Percentiles rank a stretch among this genome's conserved stretches.
Evolutionary conservation across 1,284 basidiomycete species (phyloP).

Genomic region (Cryptococcus hybrid): DNA sequence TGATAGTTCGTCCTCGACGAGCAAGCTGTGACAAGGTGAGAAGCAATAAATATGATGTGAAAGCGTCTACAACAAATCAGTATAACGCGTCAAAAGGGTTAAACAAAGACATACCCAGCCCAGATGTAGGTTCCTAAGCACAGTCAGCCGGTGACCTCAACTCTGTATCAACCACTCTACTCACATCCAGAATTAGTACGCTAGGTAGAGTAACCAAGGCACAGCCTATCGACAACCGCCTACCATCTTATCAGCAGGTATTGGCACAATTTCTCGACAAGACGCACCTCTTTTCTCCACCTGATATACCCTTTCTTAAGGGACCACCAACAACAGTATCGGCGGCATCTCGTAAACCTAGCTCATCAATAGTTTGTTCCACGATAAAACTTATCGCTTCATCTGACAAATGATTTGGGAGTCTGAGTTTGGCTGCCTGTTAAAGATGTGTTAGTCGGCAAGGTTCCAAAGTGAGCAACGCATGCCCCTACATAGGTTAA

Average conservation of each 20-base stretch:
- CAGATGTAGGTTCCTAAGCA: conserved; percentile 39
- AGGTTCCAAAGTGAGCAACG: background rate
- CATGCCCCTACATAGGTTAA: conserved; percentile 44
- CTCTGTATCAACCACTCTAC: conserved; percentile 32
- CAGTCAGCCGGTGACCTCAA: background rate
- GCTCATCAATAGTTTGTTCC: conserved; percentile 56
- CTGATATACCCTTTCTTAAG: conserved; percentile 66
- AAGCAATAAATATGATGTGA: conserved; percentile 55
- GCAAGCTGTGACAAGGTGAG: conserved; percentile 55
- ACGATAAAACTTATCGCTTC: conserved; percentile 51
- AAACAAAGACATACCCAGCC: conserved; percentile 23
- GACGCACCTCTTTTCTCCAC: conserved; percentile 69
- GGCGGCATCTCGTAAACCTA: conserved; percentile 56
- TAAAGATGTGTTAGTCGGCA: background rate
- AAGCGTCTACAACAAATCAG: conserved; percentile 45
- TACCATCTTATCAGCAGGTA: background rate
- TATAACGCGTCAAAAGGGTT: conserved; percentile 6
- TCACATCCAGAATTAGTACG: conserved; percentile 71
- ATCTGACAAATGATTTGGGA: conserved; percentile 50
- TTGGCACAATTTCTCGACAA: background rate
- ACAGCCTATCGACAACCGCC: conserved; percentile 75
- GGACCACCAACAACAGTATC: conserved; percentile 55
- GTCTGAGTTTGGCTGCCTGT: conserved; percentile 53
- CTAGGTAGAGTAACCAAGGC: conserved; percentile 77
- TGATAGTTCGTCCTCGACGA: conserved; percentile 53